Evolutionary conservation across 257 asterid genomes (phyloP).

Genomic region (Coffea canephora): DNA sequence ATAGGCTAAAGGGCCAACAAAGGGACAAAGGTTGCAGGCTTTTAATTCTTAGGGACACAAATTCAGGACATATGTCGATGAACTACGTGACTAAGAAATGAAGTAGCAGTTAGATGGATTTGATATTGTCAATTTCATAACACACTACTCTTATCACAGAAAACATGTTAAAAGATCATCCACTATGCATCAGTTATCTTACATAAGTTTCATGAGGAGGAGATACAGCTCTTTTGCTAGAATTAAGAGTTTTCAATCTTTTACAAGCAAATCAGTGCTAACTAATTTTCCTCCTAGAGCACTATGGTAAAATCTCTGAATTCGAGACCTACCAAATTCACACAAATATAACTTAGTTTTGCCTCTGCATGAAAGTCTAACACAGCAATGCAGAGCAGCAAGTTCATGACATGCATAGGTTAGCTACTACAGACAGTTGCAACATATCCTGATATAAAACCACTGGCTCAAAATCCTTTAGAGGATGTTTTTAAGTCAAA

Average conservation of each 20-base stretch:
- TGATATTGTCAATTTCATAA: neutral
- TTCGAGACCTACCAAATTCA: neutral
- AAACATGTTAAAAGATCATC: neutral
- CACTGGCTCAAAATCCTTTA: neutral
- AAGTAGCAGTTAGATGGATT: neutral
- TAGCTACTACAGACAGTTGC: neutral
- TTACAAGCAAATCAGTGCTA: neutral
- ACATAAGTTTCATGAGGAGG: neutral
- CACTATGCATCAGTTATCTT: neutral
- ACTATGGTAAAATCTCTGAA: neutral
- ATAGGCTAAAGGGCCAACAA: neutral
- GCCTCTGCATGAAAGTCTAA: neutral
- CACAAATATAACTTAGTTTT: neutral
- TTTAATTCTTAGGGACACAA: neutral
- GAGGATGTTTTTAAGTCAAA: neutral
- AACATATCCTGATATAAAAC: neutral
- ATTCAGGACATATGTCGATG: neutral
- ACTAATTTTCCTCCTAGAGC: neutral
- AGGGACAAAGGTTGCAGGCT: neutral
- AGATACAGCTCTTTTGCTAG: neutral
- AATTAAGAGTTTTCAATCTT: neutral
- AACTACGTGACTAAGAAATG: neutral
- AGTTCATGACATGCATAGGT: neutral
- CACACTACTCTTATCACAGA: neutral
- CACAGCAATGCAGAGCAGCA: neutral